A percentile compares a stretch with the other conserved stretches of the same genome.
Conservation (phyloP, 805 yeast genomes). For the Yueomyces sp. region DNA sequence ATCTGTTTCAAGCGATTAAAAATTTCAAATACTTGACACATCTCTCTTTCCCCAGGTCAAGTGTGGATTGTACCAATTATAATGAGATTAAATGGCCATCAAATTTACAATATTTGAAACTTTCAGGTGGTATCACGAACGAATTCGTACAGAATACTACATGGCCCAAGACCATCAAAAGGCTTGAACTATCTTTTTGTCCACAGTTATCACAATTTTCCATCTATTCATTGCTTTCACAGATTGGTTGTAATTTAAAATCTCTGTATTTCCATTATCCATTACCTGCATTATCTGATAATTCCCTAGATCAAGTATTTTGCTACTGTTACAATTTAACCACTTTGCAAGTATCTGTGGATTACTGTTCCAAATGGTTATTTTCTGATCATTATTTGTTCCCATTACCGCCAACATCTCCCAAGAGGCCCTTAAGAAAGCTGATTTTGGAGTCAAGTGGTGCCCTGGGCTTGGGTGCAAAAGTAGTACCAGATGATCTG, state of each 20-base stretch:
- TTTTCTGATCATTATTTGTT: conserved; percentile 35
- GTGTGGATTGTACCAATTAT: conserved; percentile 52
- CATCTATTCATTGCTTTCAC: conserved; percentile 43
- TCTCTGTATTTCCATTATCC: conserved; percentile 69
- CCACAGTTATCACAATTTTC: conserved; percentile 61
- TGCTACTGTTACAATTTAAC: conserved; percentile 61
- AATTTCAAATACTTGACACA: conserved; percentile 51
- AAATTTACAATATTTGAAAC: conserved; percentile 50
- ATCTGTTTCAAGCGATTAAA: conserved; percentile 62
- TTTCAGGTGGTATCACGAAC: conserved; percentile 84
- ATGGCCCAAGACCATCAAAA: conserved; percentile 63
- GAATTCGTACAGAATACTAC: conserved; percentile 54
- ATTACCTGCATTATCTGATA: conserved; percentile 62
- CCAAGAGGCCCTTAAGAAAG: conserved; percentile 31
- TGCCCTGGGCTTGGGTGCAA: conserved; percentile 67
- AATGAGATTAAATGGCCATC: conserved; percentile 57
- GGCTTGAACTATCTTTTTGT: conserved; percentile 75
- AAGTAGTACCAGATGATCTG: conserved; percentile 78
- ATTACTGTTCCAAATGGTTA: conserved; percentile 45
- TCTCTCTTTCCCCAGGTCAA: conserved; percentile 79
- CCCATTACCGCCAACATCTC: conserved; percentile 10
- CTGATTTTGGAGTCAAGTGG: conserved; percentile 77
- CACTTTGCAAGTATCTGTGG: conserved; percentile 60
- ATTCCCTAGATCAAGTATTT: conserved; percentile 63
- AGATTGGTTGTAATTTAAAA: conserved; percentile 53